phyloP scores from a whole-genome alignment of 371 early-diverging fungal species.

The Saksenaea vasiformis region DNA sequence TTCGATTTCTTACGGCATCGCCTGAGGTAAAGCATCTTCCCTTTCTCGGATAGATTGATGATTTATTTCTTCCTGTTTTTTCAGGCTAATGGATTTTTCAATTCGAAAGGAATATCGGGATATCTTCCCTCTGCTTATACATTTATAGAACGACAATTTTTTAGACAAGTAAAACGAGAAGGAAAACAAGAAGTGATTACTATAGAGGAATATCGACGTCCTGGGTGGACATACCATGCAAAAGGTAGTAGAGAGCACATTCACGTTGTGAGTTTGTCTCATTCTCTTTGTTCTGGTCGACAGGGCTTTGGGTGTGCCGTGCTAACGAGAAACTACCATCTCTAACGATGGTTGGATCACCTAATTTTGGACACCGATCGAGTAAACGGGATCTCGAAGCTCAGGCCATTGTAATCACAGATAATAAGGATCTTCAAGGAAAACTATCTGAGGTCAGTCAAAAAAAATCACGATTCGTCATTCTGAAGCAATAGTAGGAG shows the following conservation, averaged over 20 bases:
- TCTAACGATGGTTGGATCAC: slow-evolving; percentile 87
- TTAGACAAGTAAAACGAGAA: slow-evolving; percentile 36
- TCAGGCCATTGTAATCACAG: slow-evolving; percentile 75
- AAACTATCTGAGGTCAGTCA: slow-evolving; percentile 60
- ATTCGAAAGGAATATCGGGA: slow-evolving; percentile 82
- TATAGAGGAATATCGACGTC: slow-evolving; percentile 71
- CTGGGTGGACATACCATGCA: slow-evolving; percentile 93
- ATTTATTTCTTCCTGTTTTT: background rate
- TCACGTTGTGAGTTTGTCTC: background rate
- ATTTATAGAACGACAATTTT: slow-evolving; percentile 69
- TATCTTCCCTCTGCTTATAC: slow-evolving; percentile 92
- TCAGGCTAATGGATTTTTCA: slow-evolving; percentile 93
- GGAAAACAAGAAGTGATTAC: slow-evolving; percentile 52
- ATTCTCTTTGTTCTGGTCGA: background rate
- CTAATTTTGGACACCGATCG: slow-evolving; percentile 92
- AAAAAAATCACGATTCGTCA: background rate
- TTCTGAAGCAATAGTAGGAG: slow-evolving; percentile 31
- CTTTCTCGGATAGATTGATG: background rate
- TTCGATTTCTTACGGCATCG: slow-evolving; percentile 80
- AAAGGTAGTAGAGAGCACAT: slow-evolving; percentile 60
- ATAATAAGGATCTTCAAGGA: slow-evolving; percentile 54
- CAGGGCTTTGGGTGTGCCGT: slow-evolving; percentile 60
- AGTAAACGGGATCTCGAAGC: slow-evolving; percentile 89
- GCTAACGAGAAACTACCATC: slow-evolving; percentile 45
- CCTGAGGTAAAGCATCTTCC: slow-evolving; percentile 66